Percentiles rank a stretch among this genome's conserved stretches.
Conservation (phyloP, 176 grass and related monocot genomes). For the Chloris gayana region DNA sequence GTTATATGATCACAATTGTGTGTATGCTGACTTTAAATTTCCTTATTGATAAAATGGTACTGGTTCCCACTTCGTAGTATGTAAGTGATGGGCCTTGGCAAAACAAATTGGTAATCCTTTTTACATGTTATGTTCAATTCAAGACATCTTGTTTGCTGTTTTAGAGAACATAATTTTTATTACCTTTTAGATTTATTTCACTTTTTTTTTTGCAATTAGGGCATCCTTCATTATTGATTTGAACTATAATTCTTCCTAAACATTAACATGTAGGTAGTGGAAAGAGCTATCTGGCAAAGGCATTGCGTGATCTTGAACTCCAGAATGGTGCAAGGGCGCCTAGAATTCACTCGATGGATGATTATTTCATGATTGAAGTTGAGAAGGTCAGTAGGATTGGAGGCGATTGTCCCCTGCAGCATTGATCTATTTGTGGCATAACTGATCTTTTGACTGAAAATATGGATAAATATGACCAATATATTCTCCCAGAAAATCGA, state of each 20-base stretch:
- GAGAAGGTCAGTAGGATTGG: slow-evolving; percentile 68
- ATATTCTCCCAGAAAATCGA: slow-evolving; percentile 57
- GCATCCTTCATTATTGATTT: slow-evolving; percentile 14
- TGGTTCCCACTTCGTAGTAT: not conserved
- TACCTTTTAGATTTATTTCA: slow-evolving; percentile 18
- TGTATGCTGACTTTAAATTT: not conserved
- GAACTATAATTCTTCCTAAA: slow-evolving; percentile 12
- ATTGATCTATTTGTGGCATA: slow-evolving; percentile 24
- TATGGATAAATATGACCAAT: slow-evolving; percentile 26
- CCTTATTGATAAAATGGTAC: not conserved
- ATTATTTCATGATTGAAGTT: slow-evolving; percentile 99
- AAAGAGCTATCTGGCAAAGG: slow-evolving; percentile 94
- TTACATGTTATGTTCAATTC: slow-evolving; percentile 2
- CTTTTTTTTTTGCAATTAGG: not conserved
- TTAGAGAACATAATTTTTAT: slow-evolving; percentile 15
- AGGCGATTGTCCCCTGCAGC: not conserved
- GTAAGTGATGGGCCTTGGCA: not conserved
- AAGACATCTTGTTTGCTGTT: not conserved
- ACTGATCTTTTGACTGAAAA: slow-evolving; percentile 7
- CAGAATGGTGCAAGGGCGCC: slow-evolving; percentile 87
- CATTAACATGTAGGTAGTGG: slow-evolving; percentile 79
- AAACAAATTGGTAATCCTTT: slow-evolving; percentile 17
- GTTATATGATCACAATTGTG: slow-evolving; percentile 6
- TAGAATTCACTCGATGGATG: slow-evolving; percentile 98
- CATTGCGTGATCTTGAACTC: slow-evolving; percentile 90